phyloP scores from a whole-genome alignment of 345 rosid species.

The Tarenaya hassleriana region DNA sequence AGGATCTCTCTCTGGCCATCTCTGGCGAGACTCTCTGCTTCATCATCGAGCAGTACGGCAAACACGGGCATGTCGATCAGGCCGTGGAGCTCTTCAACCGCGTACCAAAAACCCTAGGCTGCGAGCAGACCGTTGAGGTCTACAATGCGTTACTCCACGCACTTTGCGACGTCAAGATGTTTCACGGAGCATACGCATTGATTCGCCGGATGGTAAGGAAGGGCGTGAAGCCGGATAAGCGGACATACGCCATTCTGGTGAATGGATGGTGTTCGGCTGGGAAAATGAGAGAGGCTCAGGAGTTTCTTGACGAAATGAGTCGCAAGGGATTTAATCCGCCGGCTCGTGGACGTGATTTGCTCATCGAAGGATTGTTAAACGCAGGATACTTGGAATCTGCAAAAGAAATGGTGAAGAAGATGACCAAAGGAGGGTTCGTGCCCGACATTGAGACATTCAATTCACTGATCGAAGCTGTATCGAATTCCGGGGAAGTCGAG shows the following conservation, averaged over 20 bases:
- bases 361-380: constrained; percentile 72
- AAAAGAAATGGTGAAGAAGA: constrained; percentile 63
- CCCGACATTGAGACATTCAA: constrained; percentile 67
- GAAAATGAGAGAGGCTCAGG: constrained; percentile 75
- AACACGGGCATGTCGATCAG: constrained; percentile 63
- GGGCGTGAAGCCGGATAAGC: constrained; percentile 54
- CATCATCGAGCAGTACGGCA: constrained; percentile 72
- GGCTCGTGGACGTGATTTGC: constrained; percentile 77
- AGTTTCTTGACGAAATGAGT: constrained; percentile 81
- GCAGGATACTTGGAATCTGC: constrained; percentile 81
- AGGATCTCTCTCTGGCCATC: constrained; percentile 38
- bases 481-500: constrained; percentile 62
- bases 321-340: constrained; percentile 79
- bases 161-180: constrained; percentile 73
- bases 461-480: constrained; percentile 50
- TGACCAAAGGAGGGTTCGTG: constrained; percentile 62
- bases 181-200: constrained; percentile 78
- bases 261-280: constrained; percentile 84
- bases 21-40: constrained; percentile 56
- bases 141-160: constrained; percentile 73
- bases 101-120: constrained; percentile 38
- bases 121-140: constrained; percentile 43
- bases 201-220: constrained; percentile 78
- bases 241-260: constrained; percentile 56
- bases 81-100: constrained; percentile 83